Evolutionary conservation across 1,284 basidiomycete genomes (phyloP).

Genomic region (Sanghuangporus sanghuang): DNA sequence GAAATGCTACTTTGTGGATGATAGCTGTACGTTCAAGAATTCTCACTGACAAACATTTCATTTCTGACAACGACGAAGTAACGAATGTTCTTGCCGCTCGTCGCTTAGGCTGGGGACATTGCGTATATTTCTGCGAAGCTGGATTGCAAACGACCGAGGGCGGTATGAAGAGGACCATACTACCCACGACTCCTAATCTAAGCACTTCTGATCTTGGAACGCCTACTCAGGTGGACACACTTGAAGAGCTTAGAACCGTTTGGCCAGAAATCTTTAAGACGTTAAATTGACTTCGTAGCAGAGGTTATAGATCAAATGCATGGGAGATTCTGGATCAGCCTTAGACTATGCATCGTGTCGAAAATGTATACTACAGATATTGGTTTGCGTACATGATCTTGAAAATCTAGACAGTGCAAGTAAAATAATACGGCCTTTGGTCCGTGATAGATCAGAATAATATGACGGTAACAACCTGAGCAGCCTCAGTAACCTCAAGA

Average conservation of each 20-base stretch:
- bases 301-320: background rate
- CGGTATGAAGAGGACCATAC: constrained; percentile 49
- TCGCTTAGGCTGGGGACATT: constrained; percentile 63
- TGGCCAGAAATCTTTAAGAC: constrained; percentile 65
- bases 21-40: constrained; percentile 38
- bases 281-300: background rate
- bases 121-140: constrained; percentile 67
- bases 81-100: constrained; percentile 62
- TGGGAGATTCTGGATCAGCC: background rate
- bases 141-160: constrained; percentile 60
- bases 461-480: constrained; percentile 69
- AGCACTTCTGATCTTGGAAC: constrained; percentile 21
- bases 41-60: background rate
- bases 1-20: constrained; percentile 73
- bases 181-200: constrained; percentile 30
- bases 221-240: constrained; percentile 40
- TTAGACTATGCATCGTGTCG: background rate
- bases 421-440: background rate
- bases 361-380: background rate
- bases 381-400: background rate
- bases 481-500: constrained; percentile 73
- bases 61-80: background rate
- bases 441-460: constrained; percentile 46
- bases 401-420: background rate
- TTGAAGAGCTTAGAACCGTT: constrained; percentile 60